A percentile compares a stretch with the other conserved stretches of the same genome.
Conservation (phyloP, 1,139 yeast genomes). For the Scheffersomyces parashehatae region DNA sequence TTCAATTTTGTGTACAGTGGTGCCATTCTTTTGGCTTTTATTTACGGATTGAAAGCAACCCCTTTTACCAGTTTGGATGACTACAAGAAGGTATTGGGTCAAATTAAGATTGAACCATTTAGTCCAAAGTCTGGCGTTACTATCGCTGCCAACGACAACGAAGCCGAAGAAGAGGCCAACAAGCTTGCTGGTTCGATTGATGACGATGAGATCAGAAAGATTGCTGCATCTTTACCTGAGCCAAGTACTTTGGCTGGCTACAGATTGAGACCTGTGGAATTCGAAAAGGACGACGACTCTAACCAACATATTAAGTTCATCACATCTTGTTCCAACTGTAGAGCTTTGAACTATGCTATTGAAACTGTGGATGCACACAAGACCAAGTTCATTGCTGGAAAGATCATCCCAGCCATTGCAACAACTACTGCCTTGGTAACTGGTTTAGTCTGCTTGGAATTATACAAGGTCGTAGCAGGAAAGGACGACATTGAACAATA, state of each 20-base stretch:
- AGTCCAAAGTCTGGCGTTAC: constrained; percentile 72
- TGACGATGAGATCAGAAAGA: constrained; percentile 55
- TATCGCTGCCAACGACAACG: constrained; percentile 87
- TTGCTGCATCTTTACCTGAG: constrained; percentile 81
- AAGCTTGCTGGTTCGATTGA: constrained; percentile 48
- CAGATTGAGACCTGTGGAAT: constrained; percentile 82
- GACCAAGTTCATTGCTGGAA: constrained; percentile 86
- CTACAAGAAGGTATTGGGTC: constrained; percentile 54
- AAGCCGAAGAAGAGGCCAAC: constrained; percentile 76
- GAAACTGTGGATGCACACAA: constrained; percentile 74
- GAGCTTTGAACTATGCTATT: constrained; percentile 89
- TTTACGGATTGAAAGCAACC: constrained; percentile 74
- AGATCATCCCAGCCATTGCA: constrained; percentile 97
- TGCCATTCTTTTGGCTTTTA: constrained; percentile 87
- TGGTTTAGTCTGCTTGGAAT: constrained; percentile 88
- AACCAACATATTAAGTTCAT: constrained; percentile 96
- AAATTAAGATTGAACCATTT: constrained; percentile 45
- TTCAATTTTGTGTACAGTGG: constrained; percentile 82
- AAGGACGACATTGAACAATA: constrained; percentile 78
- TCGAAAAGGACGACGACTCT: constrained; percentile 96
- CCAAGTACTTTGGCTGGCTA: constrained; percentile 90
- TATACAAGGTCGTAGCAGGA: constrained; percentile 83
- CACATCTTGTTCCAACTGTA: constrained; percentile 93
- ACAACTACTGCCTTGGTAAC: constrained; percentile 97
- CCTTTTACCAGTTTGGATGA: constrained; percentile 41